These are phyloP conservation scores for Salix arbutifolia DNA, from an alignment of 345 rosid species.

Conservation along the genomic window DNA sequence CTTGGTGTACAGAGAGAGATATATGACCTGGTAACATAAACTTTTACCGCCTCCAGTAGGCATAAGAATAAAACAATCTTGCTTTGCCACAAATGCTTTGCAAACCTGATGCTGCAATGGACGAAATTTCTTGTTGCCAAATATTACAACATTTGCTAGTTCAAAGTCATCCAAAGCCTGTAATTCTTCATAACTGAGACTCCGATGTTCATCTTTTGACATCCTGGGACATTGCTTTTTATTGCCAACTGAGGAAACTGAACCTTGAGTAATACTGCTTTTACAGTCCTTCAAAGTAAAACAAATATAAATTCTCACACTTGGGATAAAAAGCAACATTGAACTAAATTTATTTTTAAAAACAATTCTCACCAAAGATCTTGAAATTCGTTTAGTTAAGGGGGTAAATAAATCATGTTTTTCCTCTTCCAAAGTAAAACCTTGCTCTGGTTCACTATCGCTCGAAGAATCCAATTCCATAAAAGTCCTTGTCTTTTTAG, in stretches of 20 bases:
- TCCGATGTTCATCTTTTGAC: constrained; percentile 28
- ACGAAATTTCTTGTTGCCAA: constrained; percentile 60
- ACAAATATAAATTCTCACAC: not conserved
- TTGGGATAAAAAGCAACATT: not conserved
- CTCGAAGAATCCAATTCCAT: constrained; percentile 62
- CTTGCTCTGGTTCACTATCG: constrained; percentile 48
- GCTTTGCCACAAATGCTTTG: constrained; percentile 57
- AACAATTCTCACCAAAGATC: constrained; percentile 41
- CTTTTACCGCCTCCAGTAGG: constrained; percentile 96
- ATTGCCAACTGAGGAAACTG: constrained; percentile 36
- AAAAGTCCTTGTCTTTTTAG: constrained; percentile 25
- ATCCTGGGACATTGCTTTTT: constrained; percentile 24
- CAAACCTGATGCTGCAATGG: constrained; percentile 86
- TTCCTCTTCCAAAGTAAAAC: constrained; percentile 17
- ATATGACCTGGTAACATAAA: constrained; percentile 75
- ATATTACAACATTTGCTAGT: constrained; percentile 79
- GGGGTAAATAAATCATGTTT: constrained; percentile 13
- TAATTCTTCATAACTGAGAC: constrained; percentile 61
- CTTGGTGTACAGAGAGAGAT: constrained; percentile 5
- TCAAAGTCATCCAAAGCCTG: constrained; percentile 77
- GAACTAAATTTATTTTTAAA: not conserved
- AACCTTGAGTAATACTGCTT: constrained; percentile 38
- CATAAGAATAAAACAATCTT: constrained; percentile 83
- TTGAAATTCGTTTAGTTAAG: constrained; percentile 24
- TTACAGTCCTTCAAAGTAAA: constrained; percentile 46